Percentiles rank a stretch among this genome's conserved stretches.
Evolutionary conservation across 1,284 basidiomycete genomes (phyloP).

Genomic region (Takashimella tepidaria): DNA sequence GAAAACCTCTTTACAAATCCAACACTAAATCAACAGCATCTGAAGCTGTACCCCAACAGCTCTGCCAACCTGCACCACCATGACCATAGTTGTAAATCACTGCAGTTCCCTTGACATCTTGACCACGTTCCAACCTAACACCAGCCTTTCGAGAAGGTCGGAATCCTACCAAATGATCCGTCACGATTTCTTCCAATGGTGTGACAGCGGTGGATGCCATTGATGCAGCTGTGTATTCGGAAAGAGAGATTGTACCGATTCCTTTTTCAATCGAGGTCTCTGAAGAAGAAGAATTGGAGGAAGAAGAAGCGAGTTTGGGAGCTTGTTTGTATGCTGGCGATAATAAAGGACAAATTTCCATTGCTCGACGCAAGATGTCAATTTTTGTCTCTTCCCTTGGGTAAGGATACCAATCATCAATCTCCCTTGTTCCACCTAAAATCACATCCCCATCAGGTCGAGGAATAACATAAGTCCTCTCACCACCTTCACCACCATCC

Average conservation of each 20-base stretch:
- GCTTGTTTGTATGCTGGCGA: not conserved
- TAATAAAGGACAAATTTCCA: constrained; percentile 35
- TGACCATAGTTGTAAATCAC: constrained; percentile 47
- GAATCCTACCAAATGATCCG: constrained; percentile 34
- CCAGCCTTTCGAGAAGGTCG: constrained; percentile 35
- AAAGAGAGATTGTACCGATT: no score
- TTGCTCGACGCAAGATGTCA: constrained; percentile 34
- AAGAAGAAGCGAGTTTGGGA: not conserved
- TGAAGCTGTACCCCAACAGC: constrained; percentile 43
- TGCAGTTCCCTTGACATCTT: constrained; percentile 1
- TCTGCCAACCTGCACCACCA: constrained; percentile 48
- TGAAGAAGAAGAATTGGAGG: not conserved
- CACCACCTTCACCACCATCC: constrained; percentile 40
- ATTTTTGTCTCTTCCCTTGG: constrained; percentile 26
- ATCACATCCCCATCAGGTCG: constrained; percentile 43
- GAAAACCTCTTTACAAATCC: not conserved
- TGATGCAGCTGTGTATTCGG: no score
- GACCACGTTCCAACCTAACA: constrained; percentile 25
- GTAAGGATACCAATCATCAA: constrained; percentile 38
- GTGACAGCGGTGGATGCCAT: no score
- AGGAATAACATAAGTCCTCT: constrained; percentile 46
- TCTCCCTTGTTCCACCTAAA: constrained; percentile 44
- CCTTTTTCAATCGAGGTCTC: no score
- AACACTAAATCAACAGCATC: constrained; percentile 46
- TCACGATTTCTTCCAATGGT: constrained; percentile 20